These are phyloP conservation scores for Pythium phragmiticola DNA, from an alignment of 352 stramenopile genomes.

Conservation along the genomic window DNA sequence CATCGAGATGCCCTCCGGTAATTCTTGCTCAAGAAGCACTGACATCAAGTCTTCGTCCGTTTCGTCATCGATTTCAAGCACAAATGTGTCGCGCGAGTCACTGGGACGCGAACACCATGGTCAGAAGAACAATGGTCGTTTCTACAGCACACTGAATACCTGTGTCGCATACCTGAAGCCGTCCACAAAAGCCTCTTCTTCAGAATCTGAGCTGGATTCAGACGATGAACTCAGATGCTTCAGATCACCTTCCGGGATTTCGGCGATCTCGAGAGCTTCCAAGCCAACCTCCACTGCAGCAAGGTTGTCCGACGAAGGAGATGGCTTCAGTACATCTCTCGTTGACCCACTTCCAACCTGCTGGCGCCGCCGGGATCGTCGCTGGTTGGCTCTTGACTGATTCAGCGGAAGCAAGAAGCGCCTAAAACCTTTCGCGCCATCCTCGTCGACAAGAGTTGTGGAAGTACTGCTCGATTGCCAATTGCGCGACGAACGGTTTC, in stretches of 20 bases:
- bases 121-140: not conserved
- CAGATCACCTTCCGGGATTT: constrained; percentile 38
- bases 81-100: constrained; percentile 85
- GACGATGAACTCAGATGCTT: constrained; percentile 71
- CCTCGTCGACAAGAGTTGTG: constrained; percentile 42
- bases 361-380: constrained; percentile 39
- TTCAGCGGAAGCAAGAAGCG: constrained; percentile 37
- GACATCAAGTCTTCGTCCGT: constrained; percentile 92
- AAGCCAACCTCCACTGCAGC: constrained; percentile 16
- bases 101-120: constrained; percentile 24
- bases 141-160: not conserved
- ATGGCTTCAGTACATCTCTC: constrained; percentile 29
- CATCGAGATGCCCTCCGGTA: constrained; percentile 86
- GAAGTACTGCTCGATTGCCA: constrained; percentile 22
- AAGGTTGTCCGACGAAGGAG: constrained; percentile 28
- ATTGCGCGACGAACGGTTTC: constrained; percentile 30
- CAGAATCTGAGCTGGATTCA: constrained; percentile 78
- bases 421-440: constrained; percentile 34
- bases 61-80: constrained; percentile 91
- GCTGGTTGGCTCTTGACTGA: constrained; percentile 31
- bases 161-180: constrained; percentile 41
- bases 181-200: constrained; percentile 78
- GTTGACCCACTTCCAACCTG: constrained; percentile 16
- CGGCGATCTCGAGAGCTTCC: not conserved
- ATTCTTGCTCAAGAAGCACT: constrained; percentile 84